Evolutionary conservation across 352 stramenopile species (phyloP).

Genomic region (Globisporangium rhizosaccharum): DNA sequence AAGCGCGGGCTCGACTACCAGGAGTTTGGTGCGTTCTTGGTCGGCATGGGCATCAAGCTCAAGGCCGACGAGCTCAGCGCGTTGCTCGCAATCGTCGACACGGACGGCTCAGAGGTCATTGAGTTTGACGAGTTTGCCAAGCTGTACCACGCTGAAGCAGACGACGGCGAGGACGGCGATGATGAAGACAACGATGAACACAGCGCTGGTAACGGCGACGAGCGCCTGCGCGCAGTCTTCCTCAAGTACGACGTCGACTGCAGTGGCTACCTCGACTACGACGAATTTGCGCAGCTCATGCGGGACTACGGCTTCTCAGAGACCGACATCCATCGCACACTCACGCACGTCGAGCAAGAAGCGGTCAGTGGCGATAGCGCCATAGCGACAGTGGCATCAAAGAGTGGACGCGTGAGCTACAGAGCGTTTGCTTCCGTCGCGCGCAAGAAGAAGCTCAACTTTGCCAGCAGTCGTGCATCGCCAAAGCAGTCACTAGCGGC

Average conservation of each 20-base stretch:
- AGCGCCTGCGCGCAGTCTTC: constrained; percentile 23
- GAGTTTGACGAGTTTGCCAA: constrained; percentile 38
- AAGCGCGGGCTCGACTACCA: constrained; percentile 46
- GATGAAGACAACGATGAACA: background rate
- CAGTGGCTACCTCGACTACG: constrained; percentile 24
- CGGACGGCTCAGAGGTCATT: constrained; percentile 36
- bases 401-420: constrained; percentile 15
- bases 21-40: constrained; percentile 53
- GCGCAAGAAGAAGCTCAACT: constrained; percentile 16
- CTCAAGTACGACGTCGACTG: constrained; percentile 34
- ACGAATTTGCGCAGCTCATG: constrained; percentile 28
- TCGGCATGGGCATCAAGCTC: constrained; percentile 53
- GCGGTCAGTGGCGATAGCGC: background rate
- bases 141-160: constrained; percentile 8
- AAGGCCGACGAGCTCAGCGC: constrained; percentile 30
- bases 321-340: constrained; percentile 18
- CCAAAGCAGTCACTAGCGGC: background rate
- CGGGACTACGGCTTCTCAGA: constrained; percentile 29
- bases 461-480: background rate
- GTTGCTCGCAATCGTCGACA: constrained; percentile 37
- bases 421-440: constrained; percentile 20
- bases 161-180: background rate
- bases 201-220: background rate
- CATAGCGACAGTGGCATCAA: background rate
- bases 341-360: constrained; percentile 27